Conservation (phyloP, 2,329 filamentous ascomycete genomes). For the Cytospora piceae region DNA sequence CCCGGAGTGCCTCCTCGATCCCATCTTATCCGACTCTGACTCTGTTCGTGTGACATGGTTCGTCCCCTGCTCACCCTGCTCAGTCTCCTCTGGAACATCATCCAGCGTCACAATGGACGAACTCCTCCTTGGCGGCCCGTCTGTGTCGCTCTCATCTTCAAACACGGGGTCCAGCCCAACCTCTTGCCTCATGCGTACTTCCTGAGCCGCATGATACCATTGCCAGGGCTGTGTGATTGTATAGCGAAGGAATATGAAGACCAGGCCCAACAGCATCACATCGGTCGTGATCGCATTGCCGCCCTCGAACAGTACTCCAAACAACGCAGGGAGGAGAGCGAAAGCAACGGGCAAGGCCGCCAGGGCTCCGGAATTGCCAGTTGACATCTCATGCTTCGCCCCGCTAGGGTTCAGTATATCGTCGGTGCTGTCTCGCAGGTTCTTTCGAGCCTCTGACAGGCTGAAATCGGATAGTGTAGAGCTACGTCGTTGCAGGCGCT, state of each 20-base stretch:
- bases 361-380: constrained; percentile 67
- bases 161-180: constrained; percentile 44
- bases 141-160: constrained; percentile 43
- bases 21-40: constrained; percentile 3
- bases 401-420: constrained; percentile 64
- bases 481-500: constrained; percentile 62
- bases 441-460: constrained; percentile 67
- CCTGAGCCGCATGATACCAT: constrained; percentile 75
- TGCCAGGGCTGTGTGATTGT: constrained; percentile 87
- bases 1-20: not conserved
- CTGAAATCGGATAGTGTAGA: constrained; percentile 80
- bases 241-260: constrained; percentile 89
- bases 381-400: constrained; percentile 41
- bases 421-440: constrained; percentile 66
- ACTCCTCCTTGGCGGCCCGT: constrained; percentile 33
- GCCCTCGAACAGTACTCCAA: constrained; percentile 81
- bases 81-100: constrained; percentile 43
- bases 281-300: constrained; percentile 85
- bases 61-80: constrained; percentile 29
- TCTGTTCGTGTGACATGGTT: constrained; percentile 28
- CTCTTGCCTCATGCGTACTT: constrained; percentile 59
- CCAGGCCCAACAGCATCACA: constrained; percentile 76
- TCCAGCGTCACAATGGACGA: constrained; percentile 41
- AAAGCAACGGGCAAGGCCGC: constrained; percentile 81
- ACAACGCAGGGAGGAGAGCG: constrained; percentile 83